Conservation (phyloP, 2,329 filamentous ascomycete genomes). For the Albophoma yamanashiensis region DNA sequence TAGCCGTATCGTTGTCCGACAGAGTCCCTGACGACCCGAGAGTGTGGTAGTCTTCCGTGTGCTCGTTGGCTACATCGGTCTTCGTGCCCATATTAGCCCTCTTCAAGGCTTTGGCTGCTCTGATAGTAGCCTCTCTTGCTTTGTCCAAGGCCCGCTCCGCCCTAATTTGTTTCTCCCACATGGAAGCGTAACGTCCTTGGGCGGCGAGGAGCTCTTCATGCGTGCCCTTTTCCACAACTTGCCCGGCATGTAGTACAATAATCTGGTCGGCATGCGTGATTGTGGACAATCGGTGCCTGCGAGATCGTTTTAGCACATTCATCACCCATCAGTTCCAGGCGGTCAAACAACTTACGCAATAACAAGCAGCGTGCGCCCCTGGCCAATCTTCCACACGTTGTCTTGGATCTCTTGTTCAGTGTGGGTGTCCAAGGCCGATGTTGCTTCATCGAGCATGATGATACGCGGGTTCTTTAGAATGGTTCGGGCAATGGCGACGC, state of each 20-base stretch:
- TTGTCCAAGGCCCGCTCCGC: conserved; percentile 52
- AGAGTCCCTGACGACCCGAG: conserved; percentile 33
- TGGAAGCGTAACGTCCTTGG: conserved; percentile 66
- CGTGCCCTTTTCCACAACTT: conserved; percentile 66
- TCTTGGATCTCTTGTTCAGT: conserved; percentile 91
- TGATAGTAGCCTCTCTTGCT: conserved; percentile 23
- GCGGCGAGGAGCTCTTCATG: conserved; percentile 64
- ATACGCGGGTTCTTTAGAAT: conserved; percentile 87
- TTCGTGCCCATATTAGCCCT: conserved; percentile 37
- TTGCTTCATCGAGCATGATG: conserved; percentile 89
- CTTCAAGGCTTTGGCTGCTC: conserved; percentile 27
- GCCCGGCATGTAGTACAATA: conserved; percentile 65
- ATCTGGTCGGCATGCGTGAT: conserved; percentile 83
- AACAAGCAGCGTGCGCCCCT: conserved; percentile 84
- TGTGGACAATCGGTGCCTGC: conserved; percentile 67
- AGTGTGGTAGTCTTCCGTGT: conserved; percentile 33
- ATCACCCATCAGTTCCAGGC: neutral
- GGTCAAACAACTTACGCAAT: conserved; percentile 58
- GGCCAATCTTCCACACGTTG: conserved; percentile 69
- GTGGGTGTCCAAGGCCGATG: conserved; percentile 80
- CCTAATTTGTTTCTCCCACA: conserved; percentile 84
- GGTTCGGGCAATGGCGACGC: conserved; percentile 85
- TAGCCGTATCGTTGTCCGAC: conserved; percentile 21
- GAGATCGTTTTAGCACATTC: conserved; percentile 8
- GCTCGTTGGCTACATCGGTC: conserved; percentile 22